Conservation (phyloP, 1,139 yeast species). For the Magnusiomyces tetraspermus region DNA sequence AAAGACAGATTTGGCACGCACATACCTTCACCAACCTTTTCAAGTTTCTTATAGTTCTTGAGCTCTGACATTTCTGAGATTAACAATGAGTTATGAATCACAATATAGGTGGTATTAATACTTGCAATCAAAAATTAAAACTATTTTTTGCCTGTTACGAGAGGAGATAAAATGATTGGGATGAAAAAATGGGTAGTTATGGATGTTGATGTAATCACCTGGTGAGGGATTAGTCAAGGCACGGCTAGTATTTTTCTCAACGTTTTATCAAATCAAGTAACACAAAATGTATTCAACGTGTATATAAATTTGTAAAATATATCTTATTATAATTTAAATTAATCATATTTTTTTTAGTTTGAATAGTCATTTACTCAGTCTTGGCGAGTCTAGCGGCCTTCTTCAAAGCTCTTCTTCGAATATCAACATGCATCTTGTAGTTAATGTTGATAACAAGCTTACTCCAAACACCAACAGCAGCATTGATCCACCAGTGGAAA, state of each 20-base stretch:
- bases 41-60: constrained; percentile 85
- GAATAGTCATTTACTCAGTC: too few species aligned
- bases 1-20: constrained; percentile 6
- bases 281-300: neutral
- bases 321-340: too few species aligned
- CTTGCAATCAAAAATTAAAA: too few species aligned
- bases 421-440: constrained; percentile 65
- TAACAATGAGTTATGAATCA: too few species aligned
- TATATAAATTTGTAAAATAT: too few species aligned
- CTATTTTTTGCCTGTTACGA: too few species aligned
- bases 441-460: constrained; percentile 59
- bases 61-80: constrained; percentile 72
- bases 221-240: too few species aligned
- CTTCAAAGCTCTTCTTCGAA: constrained; percentile 72
- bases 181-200: too few species aligned
- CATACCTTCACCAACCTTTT: constrained; percentile 90
- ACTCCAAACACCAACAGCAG: constrained; percentile 74
- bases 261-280: neutral
- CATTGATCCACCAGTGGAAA: constrained; percentile 76
- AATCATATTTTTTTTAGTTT: too few species aligned
- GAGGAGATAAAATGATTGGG: too few species aligned
- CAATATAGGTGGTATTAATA: too few species aligned
- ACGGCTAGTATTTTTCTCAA: neutral
- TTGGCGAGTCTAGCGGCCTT: constrained; percentile 44
- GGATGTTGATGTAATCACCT: too few species aligned